Percentiles rank a stretch among this genome's conserved stretches.
phyloP scores from a whole-genome alignment of 2,329 filamentous ascomycete genomes.

The Botryosphaeria agaves region DNA sequence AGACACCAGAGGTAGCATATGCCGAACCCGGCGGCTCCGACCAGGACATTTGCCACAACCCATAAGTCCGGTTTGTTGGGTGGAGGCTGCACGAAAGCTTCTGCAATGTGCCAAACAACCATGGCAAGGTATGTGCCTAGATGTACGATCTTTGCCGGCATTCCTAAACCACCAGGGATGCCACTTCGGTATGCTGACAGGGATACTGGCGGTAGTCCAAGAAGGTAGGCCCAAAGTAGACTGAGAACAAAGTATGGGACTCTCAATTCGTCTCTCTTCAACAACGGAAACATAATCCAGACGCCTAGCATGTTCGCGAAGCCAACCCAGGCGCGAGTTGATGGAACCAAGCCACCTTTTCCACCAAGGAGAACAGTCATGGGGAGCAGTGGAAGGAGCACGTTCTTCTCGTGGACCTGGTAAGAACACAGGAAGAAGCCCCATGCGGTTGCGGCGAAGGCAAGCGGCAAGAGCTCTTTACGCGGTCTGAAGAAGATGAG shows the following conservation, averaged over 20 bases:
- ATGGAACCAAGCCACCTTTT: slow-evolving; percentile 57
- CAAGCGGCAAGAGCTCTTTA: slow-evolving; percentile 60
- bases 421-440: slow-evolving; percentile 96
- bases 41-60: slow-evolving; percentile 76
- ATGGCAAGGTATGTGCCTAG: slow-evolving; percentile 59
- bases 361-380: slow-evolving; percentile 80
- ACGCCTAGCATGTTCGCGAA: slow-evolving; percentile 79
- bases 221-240: slow-evolving; percentile 76
- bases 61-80: slow-evolving; percentile 75
- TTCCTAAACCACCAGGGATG: slow-evolving; percentile 14
- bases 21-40: slow-evolving; percentile 72
- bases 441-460: slow-evolving; percentile 76
- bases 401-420: slow-evolving; percentile 97
- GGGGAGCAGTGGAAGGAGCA: slow-evolving; percentile 76
- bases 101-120: slow-evolving; percentile 63
- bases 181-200: slow-evolving; percentile 43
- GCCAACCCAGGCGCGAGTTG: slow-evolving; percentile 78
- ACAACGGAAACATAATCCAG: slow-evolving; percentile 88
- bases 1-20: slow-evolving; percentile 88
- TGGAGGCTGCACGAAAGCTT: slow-evolving; percentile 52
- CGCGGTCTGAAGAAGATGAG: slow-evolving; percentile 65
- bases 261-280: slow-evolving; percentile 66
- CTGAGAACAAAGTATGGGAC: slow-evolving; percentile 77
- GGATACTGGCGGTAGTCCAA: slow-evolving; percentile 69
- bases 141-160: slow-evolving; percentile 48